Evolutionary conservation across 768 basidiomycete species (phyloP), one percentile per base, ranked within the genome.

Genomic region (Termitomyces sp.): DNA sequence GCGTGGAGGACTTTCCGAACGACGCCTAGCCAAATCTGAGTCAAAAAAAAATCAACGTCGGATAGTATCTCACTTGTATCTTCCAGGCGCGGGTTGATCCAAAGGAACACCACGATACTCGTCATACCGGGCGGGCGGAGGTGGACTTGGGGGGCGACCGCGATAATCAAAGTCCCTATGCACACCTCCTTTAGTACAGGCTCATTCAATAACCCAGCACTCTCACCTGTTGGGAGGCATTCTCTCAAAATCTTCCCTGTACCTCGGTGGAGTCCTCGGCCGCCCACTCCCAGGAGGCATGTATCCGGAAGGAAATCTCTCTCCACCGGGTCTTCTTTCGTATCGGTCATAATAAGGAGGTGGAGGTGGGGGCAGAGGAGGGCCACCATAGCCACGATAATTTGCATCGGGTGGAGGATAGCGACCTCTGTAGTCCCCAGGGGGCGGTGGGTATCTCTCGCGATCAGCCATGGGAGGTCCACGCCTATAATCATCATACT

Each of bases 401-500:
- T 77, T 68, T 61, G 79, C 78, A 63, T 80, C 81, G 56, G 77
- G 80, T 55, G 78, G 79, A 52, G 76, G 72, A 72, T 84, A 79
- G 46, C 88, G 82, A 43, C 82, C 79, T 57, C 83, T 76, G 61
- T 80, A 77, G 61, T 80, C 71, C 28, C 81, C 72, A 17, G 75
- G 77, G 6, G 74, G 75, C 8, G 83, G 73, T n/a, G 73, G 75
- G 55, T 80, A 86, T 45, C 86, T 78, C 27, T 81, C 80, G 42
- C 80, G 72, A 16, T 79, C 78, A 64, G 74, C 57, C 59, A 65
- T 60, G 17, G 74, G 69, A 58, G 74, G 72, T 34, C 76, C 78
- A 54, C 77, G 74, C 64, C 85, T 78, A 61, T 83, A 85, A 48
- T 91, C 90, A 61, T 92, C 88, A 63, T 82, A 78, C 47, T 91